Base-by-base conservation (phyloP, 208 protist species). In the Plasmodiophora brassicae region DNA sequence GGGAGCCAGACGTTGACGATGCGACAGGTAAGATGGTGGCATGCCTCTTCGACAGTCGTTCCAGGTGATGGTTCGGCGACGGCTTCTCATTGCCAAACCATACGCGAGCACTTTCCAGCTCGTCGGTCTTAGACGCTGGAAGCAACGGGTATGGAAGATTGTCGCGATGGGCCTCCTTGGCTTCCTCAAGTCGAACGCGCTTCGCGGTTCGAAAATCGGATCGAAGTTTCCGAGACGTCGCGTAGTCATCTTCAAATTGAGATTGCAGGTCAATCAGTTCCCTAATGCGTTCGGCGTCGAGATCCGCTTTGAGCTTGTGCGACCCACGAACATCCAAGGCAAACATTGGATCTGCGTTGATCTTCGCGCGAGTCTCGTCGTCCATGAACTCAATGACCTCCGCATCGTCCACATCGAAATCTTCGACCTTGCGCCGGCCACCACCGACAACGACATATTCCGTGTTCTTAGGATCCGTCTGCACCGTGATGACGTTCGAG, bases 391-490 rank as follows among this genome's bases (percentile, higher is more conserved):
- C 84, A 20, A 90, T 71, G 22, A 83, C 89, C 35, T 38, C 88
- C 35, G 78, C 86, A 71, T 90, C 87, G 1, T 78, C 22, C n/a
- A 36, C 88, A 88, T 90, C 85, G 32, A 36, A 90, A 20, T 90
- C 88, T 28, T 90, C 88, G 28, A 45, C 45, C 39, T 90, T 90
- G 10, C 87, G 44, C 25, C 71, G 45, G 60, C 36, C 85, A 36
- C 87, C 86, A 38, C 8, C 22, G 8, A 45, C 71, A 84, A 88
- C 78, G 38, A 90, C 25, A 84, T 90, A 90, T 22, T 89, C 87
- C 25, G 87, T 87, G 38, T 89, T 90, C 88, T 91, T 71, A 0
- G 90, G 90, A 45, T 91, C 90, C n/a, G 90, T 91, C 87, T 78
- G 28, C 41, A 91, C 65, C 22, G 57, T 14, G 28, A 91, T 89